These are phyloP conservation scores for Tylopilus cervinicoccineus DNA, from an alignment of 768 basidiomycete genomes.

Conservation along the genomic window DNA sequence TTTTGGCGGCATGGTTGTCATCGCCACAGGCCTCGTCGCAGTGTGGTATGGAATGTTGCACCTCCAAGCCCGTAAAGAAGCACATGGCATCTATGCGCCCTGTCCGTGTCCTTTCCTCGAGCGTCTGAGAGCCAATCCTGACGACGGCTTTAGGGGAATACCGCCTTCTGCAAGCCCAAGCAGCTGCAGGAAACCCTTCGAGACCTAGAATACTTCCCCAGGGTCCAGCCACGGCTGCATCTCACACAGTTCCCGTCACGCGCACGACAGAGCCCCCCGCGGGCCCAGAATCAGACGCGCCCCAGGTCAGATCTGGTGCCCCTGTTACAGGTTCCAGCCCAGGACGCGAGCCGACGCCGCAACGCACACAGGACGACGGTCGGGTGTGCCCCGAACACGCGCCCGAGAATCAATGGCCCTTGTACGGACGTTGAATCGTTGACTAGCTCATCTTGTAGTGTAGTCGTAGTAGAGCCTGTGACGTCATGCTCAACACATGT, in stretches of 20 bases:
- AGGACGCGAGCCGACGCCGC: neutral
- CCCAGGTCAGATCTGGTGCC: neutral
- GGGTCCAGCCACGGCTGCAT: neutral
- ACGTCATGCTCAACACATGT: constrained; percentile 22
- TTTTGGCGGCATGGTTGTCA: constrained; percentile 21
- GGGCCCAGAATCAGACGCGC: neutral
- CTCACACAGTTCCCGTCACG: neutral
- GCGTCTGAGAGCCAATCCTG: neutral
- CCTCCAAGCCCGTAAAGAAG: constrained; percentile 20
- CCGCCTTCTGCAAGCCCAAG: constrained; percentile 25
- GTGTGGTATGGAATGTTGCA: constrained; percentile 21
- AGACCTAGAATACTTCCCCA: constrained; percentile 12
- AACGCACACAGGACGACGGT: neutral
- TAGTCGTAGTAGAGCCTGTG: constrained; percentile 6
- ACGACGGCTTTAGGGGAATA: constrained; percentile 17
- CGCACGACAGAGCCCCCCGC: neutral
- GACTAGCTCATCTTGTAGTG: too few species aligned
- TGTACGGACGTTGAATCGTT: too few species aligned
- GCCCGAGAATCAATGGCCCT: too few species aligned
- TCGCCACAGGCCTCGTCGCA: constrained; percentile 16
- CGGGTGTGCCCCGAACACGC: neutral
- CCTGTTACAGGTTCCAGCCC: neutral
- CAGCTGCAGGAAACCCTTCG: constrained; percentile 10
- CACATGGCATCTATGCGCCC: constrained; percentile 11
- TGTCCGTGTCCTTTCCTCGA: constrained; percentile 12